Base-by-base conservation (phyloP, 176 grass and related monocot genomes). In the Pontederia crassipes region DNA sequence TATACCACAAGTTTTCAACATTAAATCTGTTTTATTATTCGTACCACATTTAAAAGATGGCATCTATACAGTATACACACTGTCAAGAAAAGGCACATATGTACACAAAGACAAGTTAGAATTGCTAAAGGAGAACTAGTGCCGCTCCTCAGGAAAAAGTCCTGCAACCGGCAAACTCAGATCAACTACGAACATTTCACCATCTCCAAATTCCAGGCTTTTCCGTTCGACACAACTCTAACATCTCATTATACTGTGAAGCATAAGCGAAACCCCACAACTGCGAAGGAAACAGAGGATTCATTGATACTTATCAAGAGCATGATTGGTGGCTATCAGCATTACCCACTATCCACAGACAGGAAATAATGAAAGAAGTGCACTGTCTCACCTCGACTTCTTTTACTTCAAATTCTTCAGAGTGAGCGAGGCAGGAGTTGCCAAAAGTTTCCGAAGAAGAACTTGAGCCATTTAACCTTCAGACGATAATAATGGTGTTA, bases 261-360 rank as follows among this genome's bases (percentile, higher is more conserved):
- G 76, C 83, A 74, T 98, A 92, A 57, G 85, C 93, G 71, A 98
- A 92, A 20, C 93, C 93, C 93, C 93, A 98, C 8, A 98, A 72
- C 93, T 98, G 87, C 79, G 81, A 8, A 45, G 53, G 24, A 10
- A 28, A 57, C 20, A 28, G 47, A 13, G 40, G 1, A 27, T 4
- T 28, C 26, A 28, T 17, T 12, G 11, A 1, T 16, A 51, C 8
- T 20, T 65, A 9, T 13, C 11, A 65, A 8, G 20, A 24, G 0
- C 14, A 28, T 16, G 28, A 8, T 26, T 18, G 7, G 8, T 11
- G 45, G 58, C 59, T 12, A 28, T 2, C 8, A 14, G 1, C 20
- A 8, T 14, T 13, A 2, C 11, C 14, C 11, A 13, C 11, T 3
- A 10, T 24, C 20, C 20, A 24, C 20, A 24, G 20, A 24, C 20